phyloP scores from a whole-genome alignment of 1,284 basidiomycete species.

The Mycena citricolor region DNA sequence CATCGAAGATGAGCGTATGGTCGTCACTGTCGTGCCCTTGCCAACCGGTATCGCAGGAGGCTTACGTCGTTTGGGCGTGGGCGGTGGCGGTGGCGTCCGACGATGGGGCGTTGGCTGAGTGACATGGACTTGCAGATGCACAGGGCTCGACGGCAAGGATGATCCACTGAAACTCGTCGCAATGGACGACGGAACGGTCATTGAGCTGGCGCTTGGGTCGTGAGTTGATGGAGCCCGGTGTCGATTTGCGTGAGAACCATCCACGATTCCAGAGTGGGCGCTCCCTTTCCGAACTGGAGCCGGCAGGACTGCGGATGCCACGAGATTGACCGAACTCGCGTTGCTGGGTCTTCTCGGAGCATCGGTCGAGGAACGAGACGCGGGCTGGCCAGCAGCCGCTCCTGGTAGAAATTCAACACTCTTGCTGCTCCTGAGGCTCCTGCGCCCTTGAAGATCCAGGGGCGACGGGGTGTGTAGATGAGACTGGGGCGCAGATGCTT shows the following conservation, averaged over 20 bases:
- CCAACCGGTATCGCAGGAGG: slow-evolving; percentile 61
- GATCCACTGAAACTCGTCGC: background rate
- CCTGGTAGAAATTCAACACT: slow-evolving; percentile 50
- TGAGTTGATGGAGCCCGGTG: slow-evolving; percentile 9
- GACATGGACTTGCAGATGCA: background rate
- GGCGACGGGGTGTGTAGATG: slow-evolving; percentile 29
- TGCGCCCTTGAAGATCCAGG: slow-evolving; percentile 32
- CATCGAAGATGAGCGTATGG: slow-evolving; percentile 43
- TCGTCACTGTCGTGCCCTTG: slow-evolving; percentile 49
- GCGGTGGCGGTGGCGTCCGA: slow-evolving; percentile 51
- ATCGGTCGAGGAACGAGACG: slow-evolving; percentile 39
- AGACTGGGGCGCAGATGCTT: slow-evolving; percentile 37
- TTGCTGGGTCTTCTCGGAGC: slow-evolving; percentile 45
- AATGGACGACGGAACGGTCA: background rate
- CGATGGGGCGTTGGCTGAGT: slow-evolving; percentile 31
- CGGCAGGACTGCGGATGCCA: slow-evolving; percentile 37
- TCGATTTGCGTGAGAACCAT: slow-evolving; percentile 15
- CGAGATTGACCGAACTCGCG: slow-evolving; percentile 53
- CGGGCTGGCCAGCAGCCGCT: slow-evolving; percentile 26
- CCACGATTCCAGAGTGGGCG: slow-evolving; percentile 11
- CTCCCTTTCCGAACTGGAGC: slow-evolving; percentile 16
- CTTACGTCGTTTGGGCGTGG: slow-evolving; percentile 61
- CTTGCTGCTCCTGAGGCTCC: slow-evolving; percentile 53
- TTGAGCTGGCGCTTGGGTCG: slow-evolving; percentile 7
- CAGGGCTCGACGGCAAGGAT: slow-evolving; percentile 4